Base-by-base conservation (phyloP, 2,329 filamentous ascomycete species). In the Rutstroemia sp. region DNA sequence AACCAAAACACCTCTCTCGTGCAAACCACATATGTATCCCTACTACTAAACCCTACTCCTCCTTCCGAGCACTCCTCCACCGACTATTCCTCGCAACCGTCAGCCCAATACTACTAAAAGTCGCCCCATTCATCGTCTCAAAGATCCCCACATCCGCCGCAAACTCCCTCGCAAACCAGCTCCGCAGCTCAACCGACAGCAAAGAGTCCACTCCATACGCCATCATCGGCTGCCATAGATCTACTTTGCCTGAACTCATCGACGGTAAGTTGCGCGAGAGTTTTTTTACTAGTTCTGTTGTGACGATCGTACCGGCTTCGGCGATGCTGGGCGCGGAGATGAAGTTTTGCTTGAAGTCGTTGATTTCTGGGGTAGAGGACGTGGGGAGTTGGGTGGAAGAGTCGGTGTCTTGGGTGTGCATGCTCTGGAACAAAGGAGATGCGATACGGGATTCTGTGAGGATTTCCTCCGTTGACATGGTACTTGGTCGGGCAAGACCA, bases 181-280 rank as follows among this genome's bases (percentile, higher is more conserved):
- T 63, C 1, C 76, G 54, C n/a, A 63, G 9, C 25, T 63, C 60
- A 2, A 63, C 60, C 16, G 58, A 58, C 2, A 61, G 39, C 21
- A 63, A 48, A 19, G 58, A 60, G 30, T 63, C 58, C 2, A 72
- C 3, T 75, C 72, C 67, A 17, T 78, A 78, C 2, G 71, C 71
- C 68, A 68, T 50, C 64, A 75, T 40, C 61, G 66, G 63, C 30
- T 67, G 64, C 1, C 53, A 70, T 3, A 69, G 70, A 53, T 72
- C 68, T 10, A 71, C 62, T 58, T 78, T 75, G 53, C 78, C 67
- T 50, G 76, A 74, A 34, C 75, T 72, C 2, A 69, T 58, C 38
- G 72, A 72, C 2, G 42, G 19, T 62, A 78, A 70, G 67, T 76
- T 67, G 1, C 77, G 67, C 14, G 54, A 57, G 25, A 64, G 59